These are phyloP conservation scores for Solanum neorickii DNA, from an alignment of 257 asterid genomes.

Conservation along the genomic window DNA sequence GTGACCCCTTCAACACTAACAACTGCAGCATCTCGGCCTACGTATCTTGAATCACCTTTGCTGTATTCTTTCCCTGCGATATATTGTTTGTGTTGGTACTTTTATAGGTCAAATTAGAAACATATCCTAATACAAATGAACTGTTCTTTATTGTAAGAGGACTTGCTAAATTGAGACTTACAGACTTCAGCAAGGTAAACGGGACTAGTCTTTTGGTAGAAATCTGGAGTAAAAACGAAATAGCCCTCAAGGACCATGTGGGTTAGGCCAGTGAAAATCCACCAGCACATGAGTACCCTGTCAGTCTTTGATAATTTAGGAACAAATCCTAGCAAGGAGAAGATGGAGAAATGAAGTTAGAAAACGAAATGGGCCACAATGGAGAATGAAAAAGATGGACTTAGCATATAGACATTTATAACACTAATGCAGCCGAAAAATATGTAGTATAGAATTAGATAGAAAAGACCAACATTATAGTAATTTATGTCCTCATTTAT, in stretches of 20 bases:
- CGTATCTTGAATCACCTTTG: constrained; percentile 95
- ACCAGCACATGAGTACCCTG: constrained; percentile 89
- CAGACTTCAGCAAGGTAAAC: constrained; percentile 88
- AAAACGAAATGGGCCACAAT: neutral
- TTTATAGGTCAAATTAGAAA: neutral
- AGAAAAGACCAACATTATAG: neutral
- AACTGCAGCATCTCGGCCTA: constrained; percentile 54
- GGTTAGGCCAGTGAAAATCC: constrained; percentile 89
- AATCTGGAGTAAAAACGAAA: constrained; percentile 67
- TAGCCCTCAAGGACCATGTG: constrained; percentile 86
- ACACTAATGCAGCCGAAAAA: neutral
- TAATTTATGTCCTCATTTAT: neutral
- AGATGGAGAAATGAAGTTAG: neutral
- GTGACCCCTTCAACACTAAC: constrained; percentile 79
- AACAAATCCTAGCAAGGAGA: constrained; percentile 33
- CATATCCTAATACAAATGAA: neutral
- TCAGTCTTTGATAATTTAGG: constrained; percentile 56
- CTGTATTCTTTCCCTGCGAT: constrained; percentile 92
- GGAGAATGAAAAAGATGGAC: neutral
- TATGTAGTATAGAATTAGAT: neutral
- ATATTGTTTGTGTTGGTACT: neutral
- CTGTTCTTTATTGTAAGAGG: neutral
- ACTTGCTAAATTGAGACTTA: constrained; percentile 27
- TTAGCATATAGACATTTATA: neutral
- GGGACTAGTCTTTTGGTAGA: constrained; percentile 55